phyloP scores from a whole-genome alignment of 495 filamentous ascomycete species.

The Hypoxylon cercidicola region DNA sequence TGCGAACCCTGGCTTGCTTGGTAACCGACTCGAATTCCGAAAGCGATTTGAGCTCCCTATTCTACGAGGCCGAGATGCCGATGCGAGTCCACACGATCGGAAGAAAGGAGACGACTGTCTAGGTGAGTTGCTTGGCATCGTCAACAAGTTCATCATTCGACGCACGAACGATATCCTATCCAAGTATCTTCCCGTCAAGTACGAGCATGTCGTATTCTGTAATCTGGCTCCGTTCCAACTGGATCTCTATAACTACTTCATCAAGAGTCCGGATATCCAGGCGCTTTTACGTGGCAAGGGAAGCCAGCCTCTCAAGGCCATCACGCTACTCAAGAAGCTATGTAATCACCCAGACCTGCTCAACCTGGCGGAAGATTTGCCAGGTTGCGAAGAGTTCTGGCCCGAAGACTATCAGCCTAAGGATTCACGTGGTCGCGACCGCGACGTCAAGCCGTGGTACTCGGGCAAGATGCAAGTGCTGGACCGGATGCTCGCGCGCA shows the following conservation, averaged over 20 bases:
- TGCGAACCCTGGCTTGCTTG: slow-evolving; percentile 92
- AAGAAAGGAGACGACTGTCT: slow-evolving; percentile 87
- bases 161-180: slow-evolving; percentile 98
- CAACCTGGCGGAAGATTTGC: slow-evolving; percentile 83
- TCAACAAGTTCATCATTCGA: slow-evolving; percentile 99
- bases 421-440: slow-evolving; percentile 86
- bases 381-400: slow-evolving; percentile 83
- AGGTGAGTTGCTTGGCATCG: slow-evolving; percentile 78
- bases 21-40: slow-evolving; percentile 89
- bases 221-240: slow-evolving; percentile 93
- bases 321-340: slow-evolving; percentile 95
- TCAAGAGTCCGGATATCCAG: slow-evolving; percentile 94
- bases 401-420: slow-evolving; percentile 91
- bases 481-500: slow-evolving; percentile 97
- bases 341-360: slow-evolving; percentile 98
- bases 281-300: slow-evolving; percentile 92
- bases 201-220: slow-evolving; percentile 99
- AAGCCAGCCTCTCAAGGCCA: slow-evolving; percentile 95
- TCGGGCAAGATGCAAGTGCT: slow-evolving; percentile 98
- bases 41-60: slow-evolving; percentile 96
- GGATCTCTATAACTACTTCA: slow-evolving; percentile 94
- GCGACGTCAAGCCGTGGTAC: slow-evolving; percentile 95
- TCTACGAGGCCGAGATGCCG: slow-evolving; percentile 89
- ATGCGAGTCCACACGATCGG: slow-evolving; percentile 83
- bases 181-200: slow-evolving; percentile 98